Conservation (phyloP, 805 yeast genomes). For the Tetrapisispora namnaoensis region DNA sequence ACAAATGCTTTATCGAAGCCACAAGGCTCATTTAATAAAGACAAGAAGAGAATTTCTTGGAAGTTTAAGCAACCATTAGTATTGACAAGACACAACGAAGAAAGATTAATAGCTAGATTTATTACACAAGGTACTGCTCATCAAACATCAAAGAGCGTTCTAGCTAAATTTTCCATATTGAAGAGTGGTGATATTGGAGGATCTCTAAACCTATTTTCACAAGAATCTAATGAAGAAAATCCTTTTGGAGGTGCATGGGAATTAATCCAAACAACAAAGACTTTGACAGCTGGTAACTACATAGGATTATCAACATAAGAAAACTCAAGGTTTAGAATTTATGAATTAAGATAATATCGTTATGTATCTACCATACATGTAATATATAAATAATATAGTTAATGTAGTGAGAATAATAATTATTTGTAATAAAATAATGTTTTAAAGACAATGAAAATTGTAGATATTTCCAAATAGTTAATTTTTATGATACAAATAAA, state of each 20-base stretch:
- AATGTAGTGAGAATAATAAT: no score
- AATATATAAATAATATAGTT: no score
- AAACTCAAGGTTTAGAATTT: neutral
- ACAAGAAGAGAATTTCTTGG: slow-evolving; percentile 82
- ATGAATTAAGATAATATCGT: neutral
- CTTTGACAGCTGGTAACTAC: slow-evolving; percentile 33
- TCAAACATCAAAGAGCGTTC: slow-evolving; percentile 68
- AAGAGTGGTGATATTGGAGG: slow-evolving; percentile 32
- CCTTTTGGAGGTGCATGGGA: slow-evolving; percentile 34
- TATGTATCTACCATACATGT: neutral
- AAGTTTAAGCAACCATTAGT: slow-evolving; percentile 41
- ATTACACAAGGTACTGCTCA: slow-evolving; percentile 59
- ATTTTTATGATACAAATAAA: no score
- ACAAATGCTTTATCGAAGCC: slow-evolving; percentile 82
- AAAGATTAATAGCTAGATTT: slow-evolving; percentile 77
- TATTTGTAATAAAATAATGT: no score
- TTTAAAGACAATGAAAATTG: no score
- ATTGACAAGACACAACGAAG: slow-evolving; percentile 37
- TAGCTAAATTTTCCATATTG: slow-evolving; percentile 47
- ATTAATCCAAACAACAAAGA: slow-evolving; percentile 25
- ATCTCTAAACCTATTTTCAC: slow-evolving; percentile 32
- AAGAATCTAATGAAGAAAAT: slow-evolving; percentile 31
- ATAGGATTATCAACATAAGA: slow-evolving; percentile 18
- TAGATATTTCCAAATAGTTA: no score
- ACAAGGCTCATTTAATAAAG: slow-evolving; percentile 82